Evolutionary conservation across 176 grass and related monocot species (phyloP).

Genomic region (Hyparrhenia diplandra): DNA sequence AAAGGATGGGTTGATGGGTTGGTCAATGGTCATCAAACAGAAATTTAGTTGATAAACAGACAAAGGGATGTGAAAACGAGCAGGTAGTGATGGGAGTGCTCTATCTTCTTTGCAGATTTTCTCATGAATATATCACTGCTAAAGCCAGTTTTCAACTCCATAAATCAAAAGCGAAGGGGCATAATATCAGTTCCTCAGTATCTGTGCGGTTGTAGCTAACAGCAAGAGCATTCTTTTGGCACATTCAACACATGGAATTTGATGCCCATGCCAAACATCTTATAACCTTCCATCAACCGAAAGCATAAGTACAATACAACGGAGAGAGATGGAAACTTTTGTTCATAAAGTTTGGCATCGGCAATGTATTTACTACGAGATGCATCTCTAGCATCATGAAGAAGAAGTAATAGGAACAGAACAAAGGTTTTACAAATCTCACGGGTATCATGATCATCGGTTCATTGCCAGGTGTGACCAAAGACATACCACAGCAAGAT

Average conservation of each 20-base stretch:
- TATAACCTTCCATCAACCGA: slow-evolving; percentile 5
- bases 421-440: slow-evolving; percentile 34
- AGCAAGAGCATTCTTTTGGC: not conserved
- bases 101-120: not conserved
- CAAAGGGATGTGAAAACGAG: not conserved
- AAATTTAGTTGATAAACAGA: no score
- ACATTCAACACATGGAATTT: not conserved
- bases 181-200: not conserved
- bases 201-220: not conserved
- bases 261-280: slow-evolving; percentile 1
- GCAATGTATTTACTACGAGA: slow-evolving; percentile 25
- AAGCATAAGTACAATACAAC: slow-evolving; percentile 3
- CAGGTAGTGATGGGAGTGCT: slow-evolving; percentile 8
- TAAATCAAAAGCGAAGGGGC: not conserved
- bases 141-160: not conserved
- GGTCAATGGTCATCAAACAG: not conserved
- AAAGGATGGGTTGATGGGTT: not conserved
- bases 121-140: not conserved
- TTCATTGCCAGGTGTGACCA: slow-evolving; percentile 24
- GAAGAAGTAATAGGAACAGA: slow-evolving; percentile 14
- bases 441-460: slow-evolving; percentile 19
- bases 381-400: slow-evolving; percentile 27
- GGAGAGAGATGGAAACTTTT: not conserved
- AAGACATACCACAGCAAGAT: slow-evolving; percentile 13
- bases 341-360: not conserved